Percentiles rank a stretch among this genome's conserved stretches.
Conservation (phyloP, 352 stramenopile genomes). For the Phytophthora sojae region DNA sequence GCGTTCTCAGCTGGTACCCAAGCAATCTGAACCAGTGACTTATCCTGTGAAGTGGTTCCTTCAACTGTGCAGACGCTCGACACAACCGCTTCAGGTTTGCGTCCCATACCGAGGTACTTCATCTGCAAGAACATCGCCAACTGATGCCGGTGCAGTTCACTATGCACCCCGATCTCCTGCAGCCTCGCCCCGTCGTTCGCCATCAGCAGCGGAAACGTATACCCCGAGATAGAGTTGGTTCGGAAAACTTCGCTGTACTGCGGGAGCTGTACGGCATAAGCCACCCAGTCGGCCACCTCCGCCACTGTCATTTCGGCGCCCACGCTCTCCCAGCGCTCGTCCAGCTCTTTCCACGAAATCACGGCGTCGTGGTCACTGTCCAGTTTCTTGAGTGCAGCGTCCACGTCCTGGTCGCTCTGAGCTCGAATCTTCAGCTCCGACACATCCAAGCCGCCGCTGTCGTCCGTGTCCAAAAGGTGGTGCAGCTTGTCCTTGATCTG, state of each 20-base stretch:
- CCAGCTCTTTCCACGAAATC: slow-evolving; percentile 85
- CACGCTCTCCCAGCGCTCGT: slow-evolving; percentile 81
- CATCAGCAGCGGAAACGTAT: slow-evolving; percentile 90
- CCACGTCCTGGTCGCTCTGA: slow-evolving; percentile 69
- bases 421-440: slow-evolving; percentile 71
- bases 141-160: slow-evolving; percentile 79
- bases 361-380: slow-evolving; percentile 82
- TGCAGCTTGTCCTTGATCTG: slow-evolving; percentile 87
- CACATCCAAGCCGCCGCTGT: slow-evolving; percentile 77
- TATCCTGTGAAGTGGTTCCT: slow-evolving; percentile 29
- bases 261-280: slow-evolving; percentile 80
- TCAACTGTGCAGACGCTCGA: slow-evolving; percentile 50
- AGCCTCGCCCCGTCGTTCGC: slow-evolving; percentile 78
- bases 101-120: slow-evolving; percentile 84
- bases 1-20: slow-evolving; percentile 61
- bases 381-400: slow-evolving; percentile 75
- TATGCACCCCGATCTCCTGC: slow-evolving; percentile 75
- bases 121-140: slow-evolving; percentile 85
- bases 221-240: slow-evolving; percentile 83
- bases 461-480: slow-evolving; percentile 79
- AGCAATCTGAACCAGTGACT: slow-evolving; percentile 61
- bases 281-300: slow-evolving; percentile 86
- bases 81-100: slow-evolving; percentile 56
- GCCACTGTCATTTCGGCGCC: slow-evolving; percentile 88
- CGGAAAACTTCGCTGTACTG: slow-evolving; percentile 86